These are phyloP conservation scores for Pleomassaria siparia DNA, from an alignment of 2,329 filamentous ascomycete species.

Conservation along the genomic window DNA sequence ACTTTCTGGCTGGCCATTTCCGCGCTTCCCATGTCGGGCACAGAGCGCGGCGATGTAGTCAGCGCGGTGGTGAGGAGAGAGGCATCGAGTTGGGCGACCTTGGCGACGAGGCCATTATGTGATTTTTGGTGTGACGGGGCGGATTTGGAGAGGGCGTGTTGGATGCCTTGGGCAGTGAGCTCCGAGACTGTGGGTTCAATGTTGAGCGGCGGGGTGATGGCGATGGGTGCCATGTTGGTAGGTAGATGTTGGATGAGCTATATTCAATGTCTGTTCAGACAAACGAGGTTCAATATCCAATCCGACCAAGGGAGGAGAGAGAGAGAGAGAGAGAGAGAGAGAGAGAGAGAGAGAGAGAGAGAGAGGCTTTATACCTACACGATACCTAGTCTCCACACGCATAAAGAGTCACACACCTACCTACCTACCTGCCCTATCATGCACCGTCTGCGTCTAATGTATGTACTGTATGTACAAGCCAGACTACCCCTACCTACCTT, in stretches of 20 bases:
- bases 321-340: neutral
- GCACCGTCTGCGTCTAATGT: too few relatives aligned
- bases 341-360: neutral
- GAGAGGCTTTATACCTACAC: neutral
- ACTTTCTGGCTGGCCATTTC: slow-evolving; percentile 45
- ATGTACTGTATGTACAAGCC: too few relatives aligned
- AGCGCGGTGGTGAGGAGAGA: slow-evolving; percentile 46
- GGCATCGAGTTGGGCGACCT: slow-evolving; percentile 42
- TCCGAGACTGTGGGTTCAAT: slow-evolving; percentile 27
- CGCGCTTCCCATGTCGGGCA: slow-evolving; percentile 44
- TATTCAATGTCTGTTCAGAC: neutral
- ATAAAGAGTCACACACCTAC: neutral
- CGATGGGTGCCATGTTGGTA: slow-evolving; percentile 33
- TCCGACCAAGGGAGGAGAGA: neutral
- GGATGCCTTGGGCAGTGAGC: slow-evolving; percentile 37
- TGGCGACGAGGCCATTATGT: slow-evolving; percentile 16
- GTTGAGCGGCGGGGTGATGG: slow-evolving; percentile 32
- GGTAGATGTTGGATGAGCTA: neutral
- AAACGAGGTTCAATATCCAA: too few relatives aligned
- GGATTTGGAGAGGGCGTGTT: slow-evolving; percentile 30
- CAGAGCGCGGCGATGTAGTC: slow-evolving; percentile 44
- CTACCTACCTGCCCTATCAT: neutral
- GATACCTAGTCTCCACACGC: too few relatives aligned
- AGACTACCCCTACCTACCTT: neutral
- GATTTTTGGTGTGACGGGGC: too few relatives aligned